A percentile compares a stretch with the other conserved stretches of the same genome.
Evolutionary conservation across 192 early-diverging fungal genomes (phyloP).

Genomic region (Chytriomyces sp.): DNA sequence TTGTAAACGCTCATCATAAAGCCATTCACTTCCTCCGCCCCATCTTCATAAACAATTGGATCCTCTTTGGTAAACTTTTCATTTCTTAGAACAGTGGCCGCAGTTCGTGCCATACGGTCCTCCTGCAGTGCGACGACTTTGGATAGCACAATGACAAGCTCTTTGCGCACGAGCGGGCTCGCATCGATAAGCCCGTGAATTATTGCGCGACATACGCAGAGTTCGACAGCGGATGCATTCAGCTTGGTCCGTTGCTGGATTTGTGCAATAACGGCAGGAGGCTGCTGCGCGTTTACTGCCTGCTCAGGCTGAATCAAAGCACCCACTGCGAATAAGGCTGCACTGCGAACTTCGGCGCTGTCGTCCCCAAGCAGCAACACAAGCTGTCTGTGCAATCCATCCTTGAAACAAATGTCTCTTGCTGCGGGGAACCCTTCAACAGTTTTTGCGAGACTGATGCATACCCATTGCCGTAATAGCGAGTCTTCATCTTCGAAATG

Average conservation of each 20-base stretch:
- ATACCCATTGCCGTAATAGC: conserved; percentile 85
- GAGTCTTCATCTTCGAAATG: conserved; percentile 76
- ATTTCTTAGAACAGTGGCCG: conserved; percentile 60
- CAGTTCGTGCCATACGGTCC: conserved; percentile 68
- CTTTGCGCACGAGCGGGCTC: conserved; percentile 87
- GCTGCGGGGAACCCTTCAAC: conserved; percentile 81
- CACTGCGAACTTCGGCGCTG: conserved; percentile 82
- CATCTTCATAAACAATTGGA: neutral
- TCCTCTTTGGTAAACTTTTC: conserved; percentile 17
- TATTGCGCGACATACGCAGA: conserved; percentile 73
- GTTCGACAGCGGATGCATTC: conserved; percentile 59
- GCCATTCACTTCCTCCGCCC: conserved; percentile 12
- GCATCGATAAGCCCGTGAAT: conserved; percentile 76
- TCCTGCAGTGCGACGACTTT: conserved; percentile 73
- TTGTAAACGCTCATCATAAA: conserved; percentile 72
- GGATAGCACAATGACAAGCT: conserved; percentile 80
- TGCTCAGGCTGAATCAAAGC: conserved; percentile 76
- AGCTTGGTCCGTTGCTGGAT: neutral
- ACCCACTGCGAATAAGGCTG: conserved; percentile 79
- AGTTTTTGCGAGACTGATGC: conserved; percentile 83
- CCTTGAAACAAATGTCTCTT: conserved; percentile 64
- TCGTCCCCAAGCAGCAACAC: conserved; percentile 65
- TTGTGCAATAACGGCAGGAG: neutral
- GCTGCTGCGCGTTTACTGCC: neutral
- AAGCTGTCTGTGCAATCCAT: conserved; percentile 68